These are phyloP conservation scores for Debaryomycetaceae sp. DNA, from an alignment of 1,139 yeast genomes.

Conservation along the genomic window DNA sequence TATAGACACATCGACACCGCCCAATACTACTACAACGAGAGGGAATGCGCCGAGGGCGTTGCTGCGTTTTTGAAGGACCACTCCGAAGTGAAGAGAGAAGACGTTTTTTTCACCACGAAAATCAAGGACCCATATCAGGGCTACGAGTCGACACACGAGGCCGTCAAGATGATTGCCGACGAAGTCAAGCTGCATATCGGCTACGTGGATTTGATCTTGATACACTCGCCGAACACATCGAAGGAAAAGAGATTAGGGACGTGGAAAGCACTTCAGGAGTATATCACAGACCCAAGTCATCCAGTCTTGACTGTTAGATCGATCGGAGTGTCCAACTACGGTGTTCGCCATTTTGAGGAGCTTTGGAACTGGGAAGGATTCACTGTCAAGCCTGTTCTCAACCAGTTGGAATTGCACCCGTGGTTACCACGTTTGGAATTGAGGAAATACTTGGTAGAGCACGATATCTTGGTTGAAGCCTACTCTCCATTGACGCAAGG, in stretches of 20 bases:
- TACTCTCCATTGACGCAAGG: conserved; percentile 72
- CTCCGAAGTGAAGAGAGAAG: conserved; percentile 28
- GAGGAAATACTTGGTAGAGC: conserved; percentile 31
- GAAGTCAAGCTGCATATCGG: conserved; percentile 35
- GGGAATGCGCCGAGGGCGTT: conserved; percentile 32
- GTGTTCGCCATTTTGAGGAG: conserved; percentile 33
- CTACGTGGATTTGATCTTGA: conserved; percentile 43
- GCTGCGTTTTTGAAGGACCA: conserved; percentile 41
- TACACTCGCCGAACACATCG: conserved; percentile 32
- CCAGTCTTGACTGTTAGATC: conserved; percentile 27
- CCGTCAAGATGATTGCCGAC: conserved; percentile 37
- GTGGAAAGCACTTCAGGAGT: conserved; percentile 42
- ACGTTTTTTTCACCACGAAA: conserved; percentile 52
- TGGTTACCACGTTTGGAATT: conserved; percentile 41
- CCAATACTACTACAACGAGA: conserved; percentile 53
- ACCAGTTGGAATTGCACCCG: conserved; percentile 47
- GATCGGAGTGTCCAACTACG: conserved; percentile 44
- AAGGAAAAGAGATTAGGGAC: conserved; percentile 32
- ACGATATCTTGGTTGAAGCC: conserved; percentile 57
- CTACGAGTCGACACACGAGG: conserved; percentile 53
- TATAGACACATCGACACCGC: conserved; percentile 57
- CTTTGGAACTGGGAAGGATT: conserved; percentile 32
- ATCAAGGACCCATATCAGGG: conserved; percentile 59
- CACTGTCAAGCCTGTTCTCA: conserved; percentile 35
- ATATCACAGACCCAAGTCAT: conserved; percentile 24